These are phyloP conservation scores for Plantago major DNA, from an alignment of 257 asterid genomes.

Conservation along the genomic window DNA sequence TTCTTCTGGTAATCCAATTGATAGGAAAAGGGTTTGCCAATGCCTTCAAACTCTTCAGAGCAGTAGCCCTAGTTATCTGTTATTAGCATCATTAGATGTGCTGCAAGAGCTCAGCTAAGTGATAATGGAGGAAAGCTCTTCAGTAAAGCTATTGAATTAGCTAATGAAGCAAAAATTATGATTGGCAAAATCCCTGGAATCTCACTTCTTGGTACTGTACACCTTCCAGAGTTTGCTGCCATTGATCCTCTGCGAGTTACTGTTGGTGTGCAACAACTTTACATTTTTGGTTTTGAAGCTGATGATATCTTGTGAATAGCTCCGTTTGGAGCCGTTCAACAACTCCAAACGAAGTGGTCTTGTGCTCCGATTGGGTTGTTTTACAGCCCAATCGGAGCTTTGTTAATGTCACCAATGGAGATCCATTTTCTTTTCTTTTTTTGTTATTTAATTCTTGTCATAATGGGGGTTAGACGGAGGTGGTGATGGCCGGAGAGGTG, in stretches of 20 bases:
- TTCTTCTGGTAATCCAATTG: constrained; percentile 46
- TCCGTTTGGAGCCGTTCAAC: too few relatives aligned
- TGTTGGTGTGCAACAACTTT: constrained; percentile 44
- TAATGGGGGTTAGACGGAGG: too few relatives aligned
- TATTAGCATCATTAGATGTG: constrained; percentile 79
- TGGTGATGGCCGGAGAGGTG: too few relatives aligned
- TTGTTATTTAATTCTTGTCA: too few relatives aligned
- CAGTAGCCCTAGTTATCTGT: constrained; percentile 81
- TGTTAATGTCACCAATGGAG: too few relatives aligned
- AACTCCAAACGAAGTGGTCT: too few relatives aligned
- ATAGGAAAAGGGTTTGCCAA: constrained; percentile 46
- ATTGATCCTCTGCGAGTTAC: constrained; percentile 70
- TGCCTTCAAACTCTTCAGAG: constrained; percentile 85
- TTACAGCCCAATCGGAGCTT: too few relatives aligned
- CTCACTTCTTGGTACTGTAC: constrained; percentile 31
- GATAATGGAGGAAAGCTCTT: constrained; percentile 41
- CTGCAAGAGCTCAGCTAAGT: constrained; percentile 64
- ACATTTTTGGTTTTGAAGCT: constrained; percentile 68
- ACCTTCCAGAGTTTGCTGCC: constrained; percentile 33
- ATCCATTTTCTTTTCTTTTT: too few relatives aligned
- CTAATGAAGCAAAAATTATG: constrained; percentile 42
- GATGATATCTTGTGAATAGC: constrained; percentile 60
- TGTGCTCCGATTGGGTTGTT: too few relatives aligned
- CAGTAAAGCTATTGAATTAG: constrained; percentile 42
- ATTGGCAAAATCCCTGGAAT: constrained; percentile 44